Conservation (phyloP, 306 rosid genomes). For the Dalbergia cochinchinensis region DNA sequence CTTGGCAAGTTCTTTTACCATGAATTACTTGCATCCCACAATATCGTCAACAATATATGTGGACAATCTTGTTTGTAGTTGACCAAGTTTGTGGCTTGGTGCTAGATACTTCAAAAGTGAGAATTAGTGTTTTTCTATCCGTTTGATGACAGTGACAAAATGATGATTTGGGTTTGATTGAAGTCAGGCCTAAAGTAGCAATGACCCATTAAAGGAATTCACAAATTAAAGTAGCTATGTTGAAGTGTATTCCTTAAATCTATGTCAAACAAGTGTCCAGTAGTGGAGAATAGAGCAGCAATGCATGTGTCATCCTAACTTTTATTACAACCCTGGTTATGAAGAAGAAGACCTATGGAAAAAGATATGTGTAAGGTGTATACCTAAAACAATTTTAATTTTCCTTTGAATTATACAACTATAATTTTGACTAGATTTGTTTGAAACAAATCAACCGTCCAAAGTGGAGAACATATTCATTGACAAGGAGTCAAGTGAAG, state of each 20-base stretch:
- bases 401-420: neutral
- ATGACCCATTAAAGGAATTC: neutral
- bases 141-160: neutral
- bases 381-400: neutral
- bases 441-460: neutral
- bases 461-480: neutral
- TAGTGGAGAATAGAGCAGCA: neutral
- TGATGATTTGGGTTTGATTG: slow-evolving; percentile 11
- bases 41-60: neutral
- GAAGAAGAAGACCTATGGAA: neutral
- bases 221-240: neutral
- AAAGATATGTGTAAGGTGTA: neutral
- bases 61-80: neutral
- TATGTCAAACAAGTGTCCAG: slow-evolving; percentile 12
- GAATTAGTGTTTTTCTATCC: too few relatives aligned
- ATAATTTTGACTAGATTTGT: neutral
- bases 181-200: slow-evolving; percentile 19
- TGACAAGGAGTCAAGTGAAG: neutral
- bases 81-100: slow-evolving; percentile 24
- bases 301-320: neutral
- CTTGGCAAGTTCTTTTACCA: slow-evolving; percentile 10
- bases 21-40: neutral
- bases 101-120: neutral
- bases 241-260: neutral
- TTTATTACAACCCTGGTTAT: neutral